Evolutionary conservation across 768 basidiomycete genomes (phyloP).

Genomic region (Boletus sp.): DNA sequence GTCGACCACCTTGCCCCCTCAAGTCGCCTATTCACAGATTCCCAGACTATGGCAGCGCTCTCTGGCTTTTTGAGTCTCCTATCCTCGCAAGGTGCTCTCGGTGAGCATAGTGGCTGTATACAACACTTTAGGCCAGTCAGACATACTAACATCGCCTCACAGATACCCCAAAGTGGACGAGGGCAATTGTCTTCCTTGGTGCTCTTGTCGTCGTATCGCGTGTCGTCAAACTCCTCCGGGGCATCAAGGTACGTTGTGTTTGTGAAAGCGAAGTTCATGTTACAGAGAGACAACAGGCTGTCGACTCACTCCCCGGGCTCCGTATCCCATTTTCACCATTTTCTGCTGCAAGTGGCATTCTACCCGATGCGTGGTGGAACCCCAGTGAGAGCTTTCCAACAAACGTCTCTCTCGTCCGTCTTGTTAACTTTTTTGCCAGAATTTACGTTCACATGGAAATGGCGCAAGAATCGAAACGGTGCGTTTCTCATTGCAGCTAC

Average conservation of each 20-base stretch:
- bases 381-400: conserved; percentile 6
- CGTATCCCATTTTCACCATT: conserved; percentile 15
- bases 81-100: background rate
- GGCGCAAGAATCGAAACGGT: conserved; percentile 17
- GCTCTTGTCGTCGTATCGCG: conserved; percentile 11
- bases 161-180: background rate
- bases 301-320: conserved; percentile 16
- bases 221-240: conserved; percentile 12
- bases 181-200: background rate
- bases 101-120: background rate
- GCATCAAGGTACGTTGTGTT: conserved; percentile 8
- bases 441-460: conserved; percentile 17
- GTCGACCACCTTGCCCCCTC: no score
- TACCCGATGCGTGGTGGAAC: conserved; percentile 17
- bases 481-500: background rate
- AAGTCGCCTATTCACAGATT: no score
- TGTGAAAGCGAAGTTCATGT: background rate
- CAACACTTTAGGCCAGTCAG: background rate
- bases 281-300: background rate
- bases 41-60: background rate
- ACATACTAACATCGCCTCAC: background rate
- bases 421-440: background rate
- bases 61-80: background rate
- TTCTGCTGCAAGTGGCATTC: background rate
- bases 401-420: background rate